Evolutionary conservation across 768 basidiomycete species (phyloP).

Genomic region (Sporobolomyces pararoseus): DNA sequence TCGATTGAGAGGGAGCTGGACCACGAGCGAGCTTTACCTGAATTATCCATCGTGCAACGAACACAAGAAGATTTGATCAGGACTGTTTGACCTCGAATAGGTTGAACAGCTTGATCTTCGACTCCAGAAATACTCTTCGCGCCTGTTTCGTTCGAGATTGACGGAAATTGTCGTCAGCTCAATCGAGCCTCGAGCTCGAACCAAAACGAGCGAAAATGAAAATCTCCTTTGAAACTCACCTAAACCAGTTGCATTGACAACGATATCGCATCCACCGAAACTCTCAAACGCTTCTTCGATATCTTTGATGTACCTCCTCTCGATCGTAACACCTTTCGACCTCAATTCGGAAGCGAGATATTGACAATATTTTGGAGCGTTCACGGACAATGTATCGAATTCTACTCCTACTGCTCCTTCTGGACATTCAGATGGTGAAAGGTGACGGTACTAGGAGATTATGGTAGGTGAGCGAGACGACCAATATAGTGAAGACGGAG

Average conservation of each 20-base stretch:
- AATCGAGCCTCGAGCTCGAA: no score
- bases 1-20: neutral
- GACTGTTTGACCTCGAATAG: slow-evolving; percentile 80
- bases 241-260: slow-evolving; percentile 61
- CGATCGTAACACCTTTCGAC: slow-evolving; percentile 54
- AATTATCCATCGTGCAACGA: slow-evolving; percentile 35
- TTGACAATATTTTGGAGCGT: slow-evolving; percentile 57
- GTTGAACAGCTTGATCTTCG: slow-evolving; percentile 68
- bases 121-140: slow-evolving; percentile 73
- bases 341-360: slow-evolving; percentile 55
- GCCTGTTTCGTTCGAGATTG: slow-evolving; percentile 48
- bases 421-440: slow-evolving; percentile 9
- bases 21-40: neutral
- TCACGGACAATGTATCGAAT: slow-evolving; percentile 56
- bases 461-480: neutral
- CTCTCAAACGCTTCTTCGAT: slow-evolving; percentile 55
- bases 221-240: slow-evolving; percentile 47
- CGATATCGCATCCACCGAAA: slow-evolving; percentile 50
- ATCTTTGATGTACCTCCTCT: slow-evolving; percentile 52
- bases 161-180: neutral
- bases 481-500: no score
- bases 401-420: slow-evolving; percentile 49
- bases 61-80: slow-evolving; percentile 53
- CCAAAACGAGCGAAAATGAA: neutral
- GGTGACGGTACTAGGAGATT: slow-evolving; percentile 16